Evolutionary conservation across 371 early-diverging fungal species (phyloP).

Genomic region (Conidiobolus incongruus): DNA sequence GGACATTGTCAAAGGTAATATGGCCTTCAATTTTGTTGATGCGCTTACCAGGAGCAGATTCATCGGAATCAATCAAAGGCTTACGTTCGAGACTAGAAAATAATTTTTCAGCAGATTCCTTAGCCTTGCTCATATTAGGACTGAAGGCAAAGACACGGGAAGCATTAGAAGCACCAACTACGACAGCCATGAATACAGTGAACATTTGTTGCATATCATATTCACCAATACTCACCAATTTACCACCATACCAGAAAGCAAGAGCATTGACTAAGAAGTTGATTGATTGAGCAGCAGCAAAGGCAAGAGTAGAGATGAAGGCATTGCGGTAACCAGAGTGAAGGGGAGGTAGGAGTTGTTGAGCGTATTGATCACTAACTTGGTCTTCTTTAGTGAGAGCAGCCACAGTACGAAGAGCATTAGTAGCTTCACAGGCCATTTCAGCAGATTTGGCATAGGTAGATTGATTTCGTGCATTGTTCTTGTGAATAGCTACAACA

Average conservation of each 20-base stretch:
- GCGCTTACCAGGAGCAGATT: slow-evolving; percentile 8
- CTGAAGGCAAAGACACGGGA: slow-evolving; percentile 3
- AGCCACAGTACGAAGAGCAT: slow-evolving; percentile 67
- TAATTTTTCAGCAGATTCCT: slow-evolving; percentile 1
- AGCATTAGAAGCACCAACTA: slow-evolving; percentile 5
- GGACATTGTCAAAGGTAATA: slow-evolving; percentile 24
- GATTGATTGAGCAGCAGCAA: slow-evolving; percentile 31
- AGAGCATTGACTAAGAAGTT: slow-evolving; percentile 29
- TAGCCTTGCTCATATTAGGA: slow-evolving; percentile 5
- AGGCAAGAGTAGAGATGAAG: slow-evolving; percentile 23
- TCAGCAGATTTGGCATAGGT: slow-evolving; percentile 42
- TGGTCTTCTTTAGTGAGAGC: slow-evolving; percentile 50
- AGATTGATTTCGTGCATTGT: slow-evolving; percentile 19
- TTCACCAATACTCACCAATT: slow-evolving; percentile 1
- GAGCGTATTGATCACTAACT: slow-evolving; percentile 24
- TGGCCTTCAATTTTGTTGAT: slow-evolving; percentile 18
- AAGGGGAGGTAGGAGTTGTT: slow-evolving; percentile 32
- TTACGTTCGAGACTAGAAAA: slow-evolving; percentile 3
- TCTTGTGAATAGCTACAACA: slow-evolving; percentile 3
- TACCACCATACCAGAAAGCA: slow-evolving; percentile 21
- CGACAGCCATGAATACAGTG: slow-evolving; percentile 5
- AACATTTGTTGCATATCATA: slow-evolving; percentile 2
- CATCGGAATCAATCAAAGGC: slow-evolving; percentile 6
- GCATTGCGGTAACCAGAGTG: slow-evolving; percentile 24
- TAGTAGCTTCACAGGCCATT: slow-evolving; percentile 65